Base-by-base conservation (phyloP, 345 rosid species). In the Eucalyptus erythrocorys region DNA sequence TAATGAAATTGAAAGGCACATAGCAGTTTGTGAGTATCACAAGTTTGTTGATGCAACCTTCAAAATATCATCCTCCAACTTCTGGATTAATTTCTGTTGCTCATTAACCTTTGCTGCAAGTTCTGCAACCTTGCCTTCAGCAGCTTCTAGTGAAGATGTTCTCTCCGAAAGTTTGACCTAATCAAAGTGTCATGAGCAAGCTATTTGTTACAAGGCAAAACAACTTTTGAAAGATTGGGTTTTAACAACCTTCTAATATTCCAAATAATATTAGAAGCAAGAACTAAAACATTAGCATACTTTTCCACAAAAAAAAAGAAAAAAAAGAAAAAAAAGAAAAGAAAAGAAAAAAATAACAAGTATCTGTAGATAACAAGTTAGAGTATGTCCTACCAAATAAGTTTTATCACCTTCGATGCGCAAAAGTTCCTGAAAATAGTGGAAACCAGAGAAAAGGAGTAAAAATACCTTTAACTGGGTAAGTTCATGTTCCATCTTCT, bases 401-500 rank as follows among this genome's bases (percentile, higher is more conserved):
- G 26, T 37, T 76, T 37, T 76, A 76, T 76, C 16, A 40, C 47
- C 47, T 76, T 40, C 47, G 13, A 19, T 53, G 17, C 1, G 43
- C 57, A 86, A 86, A 42, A 53, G 45, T 55, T 50, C 40, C 51
- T 2, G n/a, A 59, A 88, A 86, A 21, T 47, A 50, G 50, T 51
- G 59, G 87, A 50, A 87, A 45, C 48, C 45, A 86, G 49, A 50
- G 12, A 87, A 43, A 48, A 48, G 61, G 89, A 76, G 47, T 76
- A 76, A 76, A 76, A 40, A 10, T 92, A 97, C 99, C 99, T 97
- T 98, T 91, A 94, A 91, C 81, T 95, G 99, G 88, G 99, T 98
- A 87, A 95, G 95, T 90, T 98, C 97, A 90, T 98, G 99, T 89
- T 98, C 99, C 99, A 98, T 95, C 93, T 94, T 98, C 89, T 95